These are phyloP conservation scores for Colletotrichum somersetense DNA, from an alignment of 2,329 filamentous ascomycete species.

Conservation along the genomic window DNA sequence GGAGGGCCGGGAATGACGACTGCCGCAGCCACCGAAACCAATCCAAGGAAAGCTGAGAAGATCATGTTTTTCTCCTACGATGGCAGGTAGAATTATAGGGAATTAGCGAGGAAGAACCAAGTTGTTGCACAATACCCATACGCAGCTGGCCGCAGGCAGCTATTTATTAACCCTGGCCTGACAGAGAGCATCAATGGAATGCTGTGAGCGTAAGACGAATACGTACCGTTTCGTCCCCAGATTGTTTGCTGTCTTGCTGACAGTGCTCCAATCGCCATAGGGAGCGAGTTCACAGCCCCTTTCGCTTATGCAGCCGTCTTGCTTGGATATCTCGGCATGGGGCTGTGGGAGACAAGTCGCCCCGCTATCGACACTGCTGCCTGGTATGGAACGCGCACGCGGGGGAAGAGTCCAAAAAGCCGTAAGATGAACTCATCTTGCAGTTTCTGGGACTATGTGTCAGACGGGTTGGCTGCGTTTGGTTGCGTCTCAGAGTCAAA, in stretches of 20 bases:
- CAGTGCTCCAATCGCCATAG: neutral
- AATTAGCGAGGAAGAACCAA: neutral
- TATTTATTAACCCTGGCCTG: neutral
- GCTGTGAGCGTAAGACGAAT: neutral
- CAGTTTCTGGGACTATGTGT: neutral
- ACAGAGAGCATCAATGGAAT: neutral
- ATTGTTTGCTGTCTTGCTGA: neutral
- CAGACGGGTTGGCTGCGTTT: too few relatives aligned
- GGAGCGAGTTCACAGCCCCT: neutral
- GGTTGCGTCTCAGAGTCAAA: too few relatives aligned
- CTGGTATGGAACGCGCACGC: neutral
- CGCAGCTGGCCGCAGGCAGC: neutral
- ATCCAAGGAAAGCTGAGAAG: neutral
- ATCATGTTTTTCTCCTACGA: neutral
- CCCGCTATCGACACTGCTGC: neutral
- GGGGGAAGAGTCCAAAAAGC: neutral
- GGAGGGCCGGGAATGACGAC: slow-evolving; percentile 10
- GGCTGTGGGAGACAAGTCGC: neutral
- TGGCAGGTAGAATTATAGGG: neutral
- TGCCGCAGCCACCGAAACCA: neutral
- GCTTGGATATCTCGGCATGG: neutral
- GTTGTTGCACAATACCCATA: neutral
- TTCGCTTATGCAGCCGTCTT: neutral
- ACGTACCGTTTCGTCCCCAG: neutral
- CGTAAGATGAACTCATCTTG: neutral